Evolutionary conservation across 352 stramenopile species (phyloP).

Genomic region (Lagenidium sp.): DNA sequence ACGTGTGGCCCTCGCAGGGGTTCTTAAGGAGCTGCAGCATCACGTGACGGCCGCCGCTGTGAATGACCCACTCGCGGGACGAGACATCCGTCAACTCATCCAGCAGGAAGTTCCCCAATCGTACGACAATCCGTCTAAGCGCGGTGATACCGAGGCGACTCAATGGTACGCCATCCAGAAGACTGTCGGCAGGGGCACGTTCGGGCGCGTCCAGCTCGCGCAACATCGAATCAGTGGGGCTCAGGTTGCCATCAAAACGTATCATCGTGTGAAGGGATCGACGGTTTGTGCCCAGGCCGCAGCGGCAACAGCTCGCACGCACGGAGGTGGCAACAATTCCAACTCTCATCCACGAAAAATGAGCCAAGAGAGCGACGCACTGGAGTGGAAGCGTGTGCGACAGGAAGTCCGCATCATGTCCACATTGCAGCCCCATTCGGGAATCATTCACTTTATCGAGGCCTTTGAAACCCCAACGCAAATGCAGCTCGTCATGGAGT

Average conservation of each 20-base stretch:
- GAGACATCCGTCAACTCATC: background rate
- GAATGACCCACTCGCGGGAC: too few relatives aligned
- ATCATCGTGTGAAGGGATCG: slow-evolving; percentile 28
- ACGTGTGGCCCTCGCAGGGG: too few relatives aligned
- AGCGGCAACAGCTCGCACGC: background rate
- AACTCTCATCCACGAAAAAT: slow-evolving; percentile 1
- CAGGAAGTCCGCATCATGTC: slow-evolving; percentile 44
- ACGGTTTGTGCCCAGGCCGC: slow-evolving; percentile 16
- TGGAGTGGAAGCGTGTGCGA: slow-evolving; percentile 55
- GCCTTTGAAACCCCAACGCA: slow-evolving; percentile 45
- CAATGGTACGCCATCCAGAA: slow-evolving; percentile 37
- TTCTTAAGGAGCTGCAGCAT: too few relatives aligned
- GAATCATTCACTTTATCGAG: slow-evolving; percentile 43
- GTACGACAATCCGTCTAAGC: background rate
- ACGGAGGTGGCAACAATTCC: too few relatives aligned
- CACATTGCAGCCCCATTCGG: slow-evolving; percentile 23
- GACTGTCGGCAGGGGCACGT: slow-evolving; percentile 40
- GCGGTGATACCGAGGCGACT: slow-evolving; percentile 3
- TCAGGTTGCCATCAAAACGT: slow-evolving; percentile 57
- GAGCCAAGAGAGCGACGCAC: slow-evolving; percentile 13
- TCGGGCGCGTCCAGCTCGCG: slow-evolving; percentile 34
- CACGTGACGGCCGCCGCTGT: too few relatives aligned
- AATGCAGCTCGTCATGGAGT: slow-evolving; percentile 51
- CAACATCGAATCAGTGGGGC: slow-evolving; percentile 30
- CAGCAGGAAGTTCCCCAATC: background rate